Percentiles rank a stretch among this genome's conserved stretches.
phyloP scores from a whole-genome alignment of 1,284 basidiomycete genomes.

The Bjerkandera adusta region DNA sequence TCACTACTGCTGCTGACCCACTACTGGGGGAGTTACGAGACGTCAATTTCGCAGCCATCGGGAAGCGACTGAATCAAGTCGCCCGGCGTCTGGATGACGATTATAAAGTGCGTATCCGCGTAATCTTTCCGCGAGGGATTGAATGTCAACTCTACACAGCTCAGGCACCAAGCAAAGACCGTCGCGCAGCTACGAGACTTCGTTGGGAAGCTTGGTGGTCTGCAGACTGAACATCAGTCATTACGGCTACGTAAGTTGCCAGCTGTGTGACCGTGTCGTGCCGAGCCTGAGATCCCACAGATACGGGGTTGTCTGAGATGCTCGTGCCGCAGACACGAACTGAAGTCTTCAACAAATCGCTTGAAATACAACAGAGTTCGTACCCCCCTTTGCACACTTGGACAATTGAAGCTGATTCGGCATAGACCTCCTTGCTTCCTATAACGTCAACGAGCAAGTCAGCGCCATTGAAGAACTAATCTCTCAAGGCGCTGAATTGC shows the following conservation, averaged over 20 bases:
- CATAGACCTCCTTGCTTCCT: slow-evolving; percentile 87
- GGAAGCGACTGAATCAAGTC: slow-evolving; percentile 76
- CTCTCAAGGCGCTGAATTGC: slow-evolving; percentile 79
- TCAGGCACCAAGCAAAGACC: slow-evolving; percentile 81
- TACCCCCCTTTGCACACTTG: slow-evolving; percentile 9
- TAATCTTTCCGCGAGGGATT: slow-evolving; percentile 18
- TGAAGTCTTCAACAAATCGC: slow-evolving; percentile 87
- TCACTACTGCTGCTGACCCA: slow-evolving; percentile 78
- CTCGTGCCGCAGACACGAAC: slow-evolving; percentile 82
- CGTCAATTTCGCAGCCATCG: slow-evolving; percentile 93
- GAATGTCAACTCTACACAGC: slow-evolving; percentile 36
- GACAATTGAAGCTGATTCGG: neutral
- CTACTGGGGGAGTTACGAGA: slow-evolving; percentile 86
- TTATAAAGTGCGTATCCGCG: slow-evolving; percentile 65
- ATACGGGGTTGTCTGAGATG: slow-evolving; percentile 92
- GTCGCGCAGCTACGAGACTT: slow-evolving; percentile 93
- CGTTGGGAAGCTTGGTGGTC: slow-evolving; percentile 89
- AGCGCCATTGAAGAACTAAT: slow-evolving; percentile 85
- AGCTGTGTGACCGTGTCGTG: slow-evolving; percentile 1
- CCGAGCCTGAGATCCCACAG: slow-evolving; percentile 46
- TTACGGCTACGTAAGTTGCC: slow-evolving; percentile 82
- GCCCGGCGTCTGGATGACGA: slow-evolving; percentile 89
- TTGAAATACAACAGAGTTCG: slow-evolving; percentile 96
- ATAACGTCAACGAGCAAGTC: slow-evolving; percentile 77
- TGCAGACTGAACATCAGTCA: slow-evolving; percentile 90